A percentile compares a stretch with the other conserved stretches of the same genome.
These are phyloP conservation scores for Phytopythium delawarense DNA, from an alignment of 352 stramenopile genomes.

Conservation along the genomic window DNA sequence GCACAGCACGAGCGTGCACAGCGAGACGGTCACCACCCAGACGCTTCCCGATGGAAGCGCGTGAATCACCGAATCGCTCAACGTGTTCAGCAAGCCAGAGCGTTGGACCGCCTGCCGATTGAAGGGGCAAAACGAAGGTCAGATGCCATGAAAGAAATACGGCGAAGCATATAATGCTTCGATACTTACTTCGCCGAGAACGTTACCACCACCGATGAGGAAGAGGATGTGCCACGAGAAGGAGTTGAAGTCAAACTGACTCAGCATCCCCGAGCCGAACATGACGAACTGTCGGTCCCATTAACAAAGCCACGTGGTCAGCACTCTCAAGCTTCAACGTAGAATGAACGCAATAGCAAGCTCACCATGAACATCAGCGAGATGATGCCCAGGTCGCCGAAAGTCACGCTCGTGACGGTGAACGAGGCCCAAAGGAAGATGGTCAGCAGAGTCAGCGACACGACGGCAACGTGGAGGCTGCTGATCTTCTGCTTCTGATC, in stretches of 20 bases:
- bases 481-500: slow-evolving; percentile 89
- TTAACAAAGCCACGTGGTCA: background rate
- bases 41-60: slow-evolving; percentile 76
- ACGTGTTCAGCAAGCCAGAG: slow-evolving; percentile 74
- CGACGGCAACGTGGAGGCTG: slow-evolving; percentile 85
- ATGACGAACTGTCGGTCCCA: slow-evolving; percentile 59
- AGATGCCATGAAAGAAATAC: background rate
- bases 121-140: background rate
- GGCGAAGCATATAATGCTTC: background rate
- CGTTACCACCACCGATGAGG: slow-evolving; percentile 89
- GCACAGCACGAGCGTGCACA: slow-evolving; percentile 82
- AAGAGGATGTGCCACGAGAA: slow-evolving; percentile 94
- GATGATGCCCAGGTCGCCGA: slow-evolving; percentile 90
- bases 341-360: background rate
- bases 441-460: slow-evolving; percentile 86
- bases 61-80: slow-evolving; percentile 81
- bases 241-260: slow-evolving; percentile 92
- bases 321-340: background rate
- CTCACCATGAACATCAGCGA: slow-evolving; percentile 89
- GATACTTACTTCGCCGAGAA: slow-evolving; percentile 80
- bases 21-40: slow-evolving; percentile 83
- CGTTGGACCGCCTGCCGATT: slow-evolving; percentile 63
- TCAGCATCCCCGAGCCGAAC: slow-evolving; percentile 87
- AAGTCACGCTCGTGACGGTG: slow-evolving; percentile 78
- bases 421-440: slow-evolving; percentile 91